Evolutionary conservation across 1,139 yeast species (phyloP), one percentile per base, ranked within the genome.

Genomic region (Blastobotrys illinoisensis): DNA sequence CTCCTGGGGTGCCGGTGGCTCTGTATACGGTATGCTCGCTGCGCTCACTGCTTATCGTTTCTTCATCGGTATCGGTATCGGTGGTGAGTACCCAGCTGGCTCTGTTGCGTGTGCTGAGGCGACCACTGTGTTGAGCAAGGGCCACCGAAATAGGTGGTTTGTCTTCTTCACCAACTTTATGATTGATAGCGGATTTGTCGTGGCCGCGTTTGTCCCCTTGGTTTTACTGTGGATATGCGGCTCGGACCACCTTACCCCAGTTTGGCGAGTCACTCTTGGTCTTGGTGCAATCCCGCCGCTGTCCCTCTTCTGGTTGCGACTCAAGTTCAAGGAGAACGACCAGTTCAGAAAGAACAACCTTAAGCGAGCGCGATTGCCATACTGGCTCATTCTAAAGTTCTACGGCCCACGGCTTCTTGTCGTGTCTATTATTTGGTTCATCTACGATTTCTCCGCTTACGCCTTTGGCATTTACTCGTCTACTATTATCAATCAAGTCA

Each of bases 21-120:
- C 83, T 20, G 72, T 81, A 18, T 75, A 79, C 53, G 96, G 97
- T 40, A 73, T 89, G 72, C 81, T 89, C 62, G 84, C 89, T 5
- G 93, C 96, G 19, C 74, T 91, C 51, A 88, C 96, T 11, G 85
- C 84, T 16, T 88, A 86, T 70, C 80, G 98, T 69, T 88, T 88
- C 72, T 86, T 91, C 70, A 75, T 91, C 53, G 97, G 97, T 70
- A 78, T 86, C 61, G 95, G 90, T 60, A 77, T 78, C 56, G 78
- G 77, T 20, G 91, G 95, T 52, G 98, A 91, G 73, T 91, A 91
- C 68, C 96, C 97, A 48, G 86, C 96, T 21, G 89, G 96, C 44
- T 87, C 96, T 1, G 95, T 91, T 24, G 95, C 96, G 49, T 89
- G 96, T 60, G 91, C 97, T 28, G 98, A 91, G 72, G 95, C 95